These are phyloP conservation scores for Tylopilus sp. DNA, from an alignment of 768 basidiomycete species.

Conservation along the genomic window DNA sequence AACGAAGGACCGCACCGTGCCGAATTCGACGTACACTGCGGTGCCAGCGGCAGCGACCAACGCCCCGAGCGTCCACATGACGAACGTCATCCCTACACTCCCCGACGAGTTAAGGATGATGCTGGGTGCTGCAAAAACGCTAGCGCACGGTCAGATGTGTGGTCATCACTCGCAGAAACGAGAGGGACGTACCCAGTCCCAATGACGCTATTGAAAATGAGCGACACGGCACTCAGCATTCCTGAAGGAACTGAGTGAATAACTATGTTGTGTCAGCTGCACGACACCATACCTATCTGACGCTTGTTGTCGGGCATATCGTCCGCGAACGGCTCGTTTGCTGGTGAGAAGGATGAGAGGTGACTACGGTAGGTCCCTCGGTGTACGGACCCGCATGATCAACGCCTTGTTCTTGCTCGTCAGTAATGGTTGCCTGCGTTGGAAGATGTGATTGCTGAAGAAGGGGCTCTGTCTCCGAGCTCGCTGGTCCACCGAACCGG, in stretches of 20 bases:
- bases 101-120: slow-evolving; percentile 66
- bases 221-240: slow-evolving; percentile 49
- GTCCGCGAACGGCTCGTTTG: slow-evolving; percentile 30
- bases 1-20: slow-evolving; percentile 48
- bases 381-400: slow-evolving; percentile 17
- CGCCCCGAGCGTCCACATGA: slow-evolving; percentile 72
- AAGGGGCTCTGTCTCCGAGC: slow-evolving; percentile 23
- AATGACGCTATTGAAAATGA: slow-evolving; percentile 76
- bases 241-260: slow-evolving; percentile 17
- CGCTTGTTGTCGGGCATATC: slow-evolving; percentile 47
- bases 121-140: slow-evolving; percentile 70
- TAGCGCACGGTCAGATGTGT: slow-evolving; percentile 19
- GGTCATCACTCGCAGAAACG: too few relatives aligned
- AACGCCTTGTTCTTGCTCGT: background rate
- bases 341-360: background rate
- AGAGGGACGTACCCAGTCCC: slow-evolving; percentile 54
- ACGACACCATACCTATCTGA: slow-evolving; percentile 43
- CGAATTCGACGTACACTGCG: slow-evolving; percentile 70
- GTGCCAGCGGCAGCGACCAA: slow-evolving; percentile 63
- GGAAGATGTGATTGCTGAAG: slow-evolving; percentile 1
- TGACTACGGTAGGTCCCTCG: background rate
- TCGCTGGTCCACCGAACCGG: too few relatives aligned
- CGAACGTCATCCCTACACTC: slow-evolving; percentile 63
- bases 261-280: background rate
- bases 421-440: background rate